Conservation (phyloP, 1,139 yeast species). For the Nakaseomyces sp. region DNA sequence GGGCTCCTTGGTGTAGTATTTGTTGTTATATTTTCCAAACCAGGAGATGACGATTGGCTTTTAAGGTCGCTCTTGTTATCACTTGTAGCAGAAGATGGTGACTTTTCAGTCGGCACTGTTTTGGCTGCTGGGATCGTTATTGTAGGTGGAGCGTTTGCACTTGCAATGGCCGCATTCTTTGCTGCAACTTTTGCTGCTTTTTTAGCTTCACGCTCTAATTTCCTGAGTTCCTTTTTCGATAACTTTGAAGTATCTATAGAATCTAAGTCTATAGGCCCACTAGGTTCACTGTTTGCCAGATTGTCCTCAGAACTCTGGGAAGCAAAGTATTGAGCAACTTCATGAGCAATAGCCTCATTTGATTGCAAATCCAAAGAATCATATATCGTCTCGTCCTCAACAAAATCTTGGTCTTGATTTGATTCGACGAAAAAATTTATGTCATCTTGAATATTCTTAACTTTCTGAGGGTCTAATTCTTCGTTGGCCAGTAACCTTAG, state of each 20-base stretch:
- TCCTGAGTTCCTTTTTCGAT: slow-evolving; percentile 31
- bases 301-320: slow-evolving; percentile 28
- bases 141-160: slow-evolving; percentile 20
- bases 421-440: slow-evolving; percentile 62
- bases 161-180: slow-evolving; percentile 20
- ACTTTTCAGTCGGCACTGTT: slow-evolving; percentile 10
- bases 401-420: slow-evolving; percentile 63
- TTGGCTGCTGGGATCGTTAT: slow-evolving; percentile 16
- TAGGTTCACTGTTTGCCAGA: slow-evolving; percentile 13
- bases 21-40: background rate
- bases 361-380: slow-evolving; percentile 56
- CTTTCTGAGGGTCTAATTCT: slow-evolving; percentile 49
- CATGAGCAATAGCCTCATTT: slow-evolving; percentile 42
- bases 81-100: slow-evolving; percentile 10
- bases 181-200: slow-evolving; percentile 29
- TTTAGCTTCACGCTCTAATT: slow-evolving; percentile 30
- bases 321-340: slow-evolving; percentile 37
- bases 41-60: slow-evolving; percentile 18
- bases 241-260: slow-evolving; percentile 21
- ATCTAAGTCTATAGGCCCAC: slow-evolving; percentile 7
- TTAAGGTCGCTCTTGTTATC: slow-evolving; percentile 2
- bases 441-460: slow-evolving; percentile 60
- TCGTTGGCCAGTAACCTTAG: slow-evolving; percentile 59
- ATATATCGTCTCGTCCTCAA: slow-evolving; percentile 70
- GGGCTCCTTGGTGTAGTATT: slow-evolving; percentile 3